These are phyloP conservation scores for Phycomyces blakesleeanus DNA, from an alignment of 192 early-diverging fungal species.

Conservation along the genomic window DNA sequence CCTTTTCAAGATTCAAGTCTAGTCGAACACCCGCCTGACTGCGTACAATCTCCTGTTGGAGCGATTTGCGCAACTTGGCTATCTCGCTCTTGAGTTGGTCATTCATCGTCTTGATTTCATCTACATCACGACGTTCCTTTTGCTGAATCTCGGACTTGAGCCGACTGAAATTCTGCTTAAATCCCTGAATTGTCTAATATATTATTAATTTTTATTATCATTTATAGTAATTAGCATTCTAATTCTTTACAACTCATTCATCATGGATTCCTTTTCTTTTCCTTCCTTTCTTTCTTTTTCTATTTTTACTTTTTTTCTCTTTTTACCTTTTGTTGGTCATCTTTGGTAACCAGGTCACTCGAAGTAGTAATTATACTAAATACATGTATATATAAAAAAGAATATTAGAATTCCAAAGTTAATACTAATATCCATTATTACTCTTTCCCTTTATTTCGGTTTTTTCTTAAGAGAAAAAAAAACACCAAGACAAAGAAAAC, in stretches of 20 bases:
- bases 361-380: constrained; percentile 56
- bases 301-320: constrained; percentile 38
- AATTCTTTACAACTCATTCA: background rate
- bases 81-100: constrained; percentile 75
- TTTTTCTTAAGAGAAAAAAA: background rate
- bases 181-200: constrained; percentile 69
- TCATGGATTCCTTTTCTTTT: background rate
- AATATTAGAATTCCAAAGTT: no score
- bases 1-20: constrained; percentile 88
- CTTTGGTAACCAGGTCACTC: constrained; percentile 69
- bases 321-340: constrained; percentile 70
- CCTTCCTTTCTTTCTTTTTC: background rate
- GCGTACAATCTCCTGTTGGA: constrained; percentile 76
- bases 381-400: no score
- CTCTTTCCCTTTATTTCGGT: background rate
- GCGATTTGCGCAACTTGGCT: constrained; percentile 75
- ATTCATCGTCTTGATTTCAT: constrained; percentile 75
- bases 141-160: constrained; percentile 86
- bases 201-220: background rate
- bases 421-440: background rate
- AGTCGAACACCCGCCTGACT: constrained; percentile 83
- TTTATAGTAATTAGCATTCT: background rate
- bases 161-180: constrained; percentile 83
- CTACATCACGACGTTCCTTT: constrained; percentile 85
- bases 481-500: background rate